These are phyloP conservation scores for Colletotrichum godetiae DNA, from an alignment of 2,329 filamentous ascomycete genomes.

Conservation along the genomic window DNA sequence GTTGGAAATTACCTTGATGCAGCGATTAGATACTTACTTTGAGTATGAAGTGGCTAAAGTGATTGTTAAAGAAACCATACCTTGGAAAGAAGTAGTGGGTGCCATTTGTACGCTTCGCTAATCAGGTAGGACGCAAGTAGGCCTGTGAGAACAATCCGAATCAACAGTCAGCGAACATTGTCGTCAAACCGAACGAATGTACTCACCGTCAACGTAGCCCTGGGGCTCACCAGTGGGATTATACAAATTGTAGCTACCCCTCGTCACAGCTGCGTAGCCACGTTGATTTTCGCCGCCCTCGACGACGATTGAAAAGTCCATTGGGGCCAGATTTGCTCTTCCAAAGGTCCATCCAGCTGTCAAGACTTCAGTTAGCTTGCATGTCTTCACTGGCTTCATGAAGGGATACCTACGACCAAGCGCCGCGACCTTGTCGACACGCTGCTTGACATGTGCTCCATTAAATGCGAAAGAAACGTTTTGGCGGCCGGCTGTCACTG, in stretches of 20 bases:
- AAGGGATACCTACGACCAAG: not conserved
- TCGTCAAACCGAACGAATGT: not conserved
- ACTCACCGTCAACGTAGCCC: slow-evolving; percentile 9
- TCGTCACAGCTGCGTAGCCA: slow-evolving; percentile 20
- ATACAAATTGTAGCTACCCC: slow-evolving; percentile 17
- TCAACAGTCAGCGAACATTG: not conserved
- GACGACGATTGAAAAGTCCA: slow-evolving; percentile 26
- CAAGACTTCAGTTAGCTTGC: not conserved
- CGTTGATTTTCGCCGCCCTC: slow-evolving; percentile 9
- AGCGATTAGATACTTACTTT: not conserved
- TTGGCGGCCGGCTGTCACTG: not conserved
- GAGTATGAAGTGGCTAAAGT: not conserved
- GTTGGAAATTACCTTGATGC: not conserved
- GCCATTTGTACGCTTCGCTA: slow-evolving; percentile 24
- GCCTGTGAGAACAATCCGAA: not conserved
- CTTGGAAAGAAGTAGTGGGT: slow-evolving; percentile 15
- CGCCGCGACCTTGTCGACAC: not conserved
- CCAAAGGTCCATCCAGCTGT: not conserved
- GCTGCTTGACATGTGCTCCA: not conserved
- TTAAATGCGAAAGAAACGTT: slow-evolving; percentile 13
- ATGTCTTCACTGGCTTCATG: accelerated
- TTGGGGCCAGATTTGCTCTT: slow-evolving; percentile 14
- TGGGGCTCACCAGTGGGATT: not conserved
- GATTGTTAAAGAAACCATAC: not conserved
- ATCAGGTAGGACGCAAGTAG: slow-evolving; percentile 21